These are phyloP conservation scores for Miscanthus lutarioriparius DNA, from an alignment of 176 grass and related monocot genomes.

Conservation along the genomic window DNA sequence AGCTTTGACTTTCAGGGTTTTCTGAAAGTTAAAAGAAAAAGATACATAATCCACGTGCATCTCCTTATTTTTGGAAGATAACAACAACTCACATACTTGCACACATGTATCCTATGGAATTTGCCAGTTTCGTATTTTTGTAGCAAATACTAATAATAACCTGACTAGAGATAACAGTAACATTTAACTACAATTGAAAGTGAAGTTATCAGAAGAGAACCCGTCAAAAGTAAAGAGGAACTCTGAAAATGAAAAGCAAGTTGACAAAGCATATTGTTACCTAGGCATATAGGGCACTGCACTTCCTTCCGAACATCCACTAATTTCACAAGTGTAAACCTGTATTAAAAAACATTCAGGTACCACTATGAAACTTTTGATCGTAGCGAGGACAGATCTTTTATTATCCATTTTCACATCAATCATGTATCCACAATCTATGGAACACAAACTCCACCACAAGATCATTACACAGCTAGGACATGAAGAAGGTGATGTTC, in stretches of 20 bases:
- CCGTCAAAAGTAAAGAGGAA: conserved; percentile 6
- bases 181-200: neutral
- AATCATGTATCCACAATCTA: conserved; percentile 20
- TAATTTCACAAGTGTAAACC: conserved; percentile 60
- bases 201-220: conserved; percentile 22
- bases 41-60: neutral
- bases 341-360: conserved; percentile 31
- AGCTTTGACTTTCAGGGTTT: neutral
- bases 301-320: conserved; percentile 65
- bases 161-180: conserved; percentile 4
- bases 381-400: neutral
- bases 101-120: conserved; percentile 9
- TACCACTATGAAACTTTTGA: conserved; percentile 5
- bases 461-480: neutral
- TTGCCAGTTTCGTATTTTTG: conserved; percentile 14
- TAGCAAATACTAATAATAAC: conserved; percentile 1
- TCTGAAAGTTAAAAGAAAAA: neutral
- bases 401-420: conserved; percentile 6
- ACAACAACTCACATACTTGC: neutral
- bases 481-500: conserved; percentile 18
- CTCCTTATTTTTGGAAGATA: neutral
- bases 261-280: conserved; percentile 33
- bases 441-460: conserved; percentile 13
- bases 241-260: conserved; percentile 28
- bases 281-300: conserved; percentile 79